Conservation (phyloP, 768 basidiomycete genomes). For the Russula lepida region DNA sequence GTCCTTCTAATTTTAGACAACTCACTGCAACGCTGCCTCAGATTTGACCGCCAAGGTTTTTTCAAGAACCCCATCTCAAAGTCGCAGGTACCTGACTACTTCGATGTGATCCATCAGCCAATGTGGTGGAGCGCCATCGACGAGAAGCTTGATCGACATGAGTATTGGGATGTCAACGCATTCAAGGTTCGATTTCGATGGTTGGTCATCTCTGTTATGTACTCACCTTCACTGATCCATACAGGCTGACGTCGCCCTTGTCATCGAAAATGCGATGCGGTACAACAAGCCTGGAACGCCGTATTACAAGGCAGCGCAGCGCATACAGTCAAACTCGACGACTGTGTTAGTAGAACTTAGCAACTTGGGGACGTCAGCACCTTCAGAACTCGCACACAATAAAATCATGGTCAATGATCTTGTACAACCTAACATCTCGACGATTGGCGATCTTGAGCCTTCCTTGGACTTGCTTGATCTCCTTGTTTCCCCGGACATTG, state of each 20-base stretch:
- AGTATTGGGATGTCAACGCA: conserved; percentile 67
- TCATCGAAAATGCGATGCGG: conserved; percentile 73
- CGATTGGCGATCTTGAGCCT: conserved; percentile 70
- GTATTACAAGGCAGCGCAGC: conserved; percentile 60
- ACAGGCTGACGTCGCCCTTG: conserved; percentile 75
- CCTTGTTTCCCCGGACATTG: conserved; percentile 47
- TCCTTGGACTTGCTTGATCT: conserved; percentile 48
- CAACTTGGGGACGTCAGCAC: conserved; percentile 21
- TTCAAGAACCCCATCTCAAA: conserved; percentile 81
- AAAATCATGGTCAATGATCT: not conserved
- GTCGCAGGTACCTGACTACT: conserved; percentile 82
- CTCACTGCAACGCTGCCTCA: conserved; percentile 26
- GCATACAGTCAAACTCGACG: conserved; percentile 42
- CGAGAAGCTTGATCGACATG: conserved; percentile 67
- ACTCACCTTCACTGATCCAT: not conserved
- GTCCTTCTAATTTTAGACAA: not conserved
- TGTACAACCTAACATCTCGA: not conserved
- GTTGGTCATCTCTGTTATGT: not conserved
- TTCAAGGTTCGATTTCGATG: conserved; percentile 47
- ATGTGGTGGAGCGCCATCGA: conserved; percentile 88
- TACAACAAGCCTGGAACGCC: conserved; percentile 77
- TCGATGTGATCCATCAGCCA: conserved; percentile 72
- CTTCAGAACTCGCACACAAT: conserved; percentile 1
- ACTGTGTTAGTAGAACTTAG: conserved; percentile 40
- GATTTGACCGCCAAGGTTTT: conserved; percentile 61